Evolutionary conservation across 371 early-diverging fungal genomes (phyloP).

Genomic region (Basidiobolus meristosporus): DNA sequence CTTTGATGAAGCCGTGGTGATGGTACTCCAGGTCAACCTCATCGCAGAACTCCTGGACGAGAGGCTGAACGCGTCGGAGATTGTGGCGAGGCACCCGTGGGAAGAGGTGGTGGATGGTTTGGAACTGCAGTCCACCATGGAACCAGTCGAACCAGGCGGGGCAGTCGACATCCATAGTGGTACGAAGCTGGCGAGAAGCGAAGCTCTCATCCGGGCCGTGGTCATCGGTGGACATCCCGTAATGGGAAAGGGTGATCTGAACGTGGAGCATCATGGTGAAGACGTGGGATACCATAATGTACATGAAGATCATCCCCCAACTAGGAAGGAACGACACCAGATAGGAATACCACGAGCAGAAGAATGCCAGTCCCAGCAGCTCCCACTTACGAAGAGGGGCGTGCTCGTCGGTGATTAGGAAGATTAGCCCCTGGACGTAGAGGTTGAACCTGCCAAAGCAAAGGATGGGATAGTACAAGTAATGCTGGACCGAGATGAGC

Average conservation of each 20-base stretch:
- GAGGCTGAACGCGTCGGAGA: constrained; percentile 45
- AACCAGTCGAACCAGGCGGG: constrained; percentile 90
- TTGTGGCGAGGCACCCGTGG: constrained; percentile 86
- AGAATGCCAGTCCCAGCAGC: constrained; percentile 39
- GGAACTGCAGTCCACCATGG: constrained; percentile 92
- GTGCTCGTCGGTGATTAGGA: constrained; percentile 30
- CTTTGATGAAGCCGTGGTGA: constrained; percentile 42
- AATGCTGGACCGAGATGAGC: constrained; percentile 67
- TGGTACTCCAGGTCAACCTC: constrained; percentile 47
- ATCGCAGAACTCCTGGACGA: constrained; percentile 53
- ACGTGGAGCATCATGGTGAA: constrained; percentile 76
- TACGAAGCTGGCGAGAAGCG: constrained; percentile 67
- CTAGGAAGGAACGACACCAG: constrained; percentile 47
- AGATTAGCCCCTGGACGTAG: constrained; percentile 51
- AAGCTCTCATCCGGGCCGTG: constrained; percentile 54
- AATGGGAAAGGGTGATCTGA: constrained; percentile 90
- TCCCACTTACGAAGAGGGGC: constrained; percentile 59
- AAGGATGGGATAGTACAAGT: constrained; percentile 68
- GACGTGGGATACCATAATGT: constrained; percentile 60
- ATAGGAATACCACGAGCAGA: constrained; percentile 61
- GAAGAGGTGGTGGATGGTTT: constrained; percentile 89
- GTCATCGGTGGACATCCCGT: constrained; percentile 83
- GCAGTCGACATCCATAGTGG: constrained; percentile 95
- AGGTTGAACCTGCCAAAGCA: constrained; percentile 85
- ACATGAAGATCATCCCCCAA: constrained; percentile 34